Evolutionary conservation across 2,329 filamentous ascomycete species (phyloP), one percentile per base, ranked within the genome.

Genomic region (Hysterium pulicare): DNA sequence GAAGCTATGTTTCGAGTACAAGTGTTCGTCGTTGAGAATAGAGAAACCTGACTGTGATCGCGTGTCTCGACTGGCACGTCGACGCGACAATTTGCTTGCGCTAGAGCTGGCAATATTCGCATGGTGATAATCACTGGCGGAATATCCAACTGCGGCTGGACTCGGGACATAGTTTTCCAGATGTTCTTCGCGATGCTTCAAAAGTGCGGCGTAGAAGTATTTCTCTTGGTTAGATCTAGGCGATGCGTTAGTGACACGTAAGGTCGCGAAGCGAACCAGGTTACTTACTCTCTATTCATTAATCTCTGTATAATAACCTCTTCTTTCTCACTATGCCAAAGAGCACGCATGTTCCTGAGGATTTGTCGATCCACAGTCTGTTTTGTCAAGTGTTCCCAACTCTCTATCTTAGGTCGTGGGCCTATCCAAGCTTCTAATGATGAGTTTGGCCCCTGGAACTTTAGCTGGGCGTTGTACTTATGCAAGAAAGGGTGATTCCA

Each of bases 321-420:
- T 52, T 91, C 86, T 24, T 80, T 81, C 50, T 88, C 85, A 54
- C 84, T 86, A 70, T 97, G 90, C 90, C 90, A 97, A 57, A 97
- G 77, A 2, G 90, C 91, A 46, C 86, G 85, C 49, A 98, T 75
- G 64, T 95, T 91, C 32, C 90, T 81, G 37, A 97, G 69, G 21
- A 96, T 80, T 51, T 95, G 87, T 35, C 79, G 71, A 55, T 96
- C 89, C 40, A 97, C 82, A 15, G 90, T 85, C 8, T 81, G 76
- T 24, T 74, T 72, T 33, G 74, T 75, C 5, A 80, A 74, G 2
- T 81, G 73, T 26, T 80, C 79, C 57, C 82, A 86, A 37, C 84
- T 81, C 28, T 82, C 73, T 23, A 81, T 72, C 1, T 76, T 75
- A 3, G 79, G 77, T 6, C 71, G 64, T 5, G 77, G 74, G 1